Conservation (phyloP, 768 basidiomycete genomes). For the Sporobolomyces pararoseus region DNA sequence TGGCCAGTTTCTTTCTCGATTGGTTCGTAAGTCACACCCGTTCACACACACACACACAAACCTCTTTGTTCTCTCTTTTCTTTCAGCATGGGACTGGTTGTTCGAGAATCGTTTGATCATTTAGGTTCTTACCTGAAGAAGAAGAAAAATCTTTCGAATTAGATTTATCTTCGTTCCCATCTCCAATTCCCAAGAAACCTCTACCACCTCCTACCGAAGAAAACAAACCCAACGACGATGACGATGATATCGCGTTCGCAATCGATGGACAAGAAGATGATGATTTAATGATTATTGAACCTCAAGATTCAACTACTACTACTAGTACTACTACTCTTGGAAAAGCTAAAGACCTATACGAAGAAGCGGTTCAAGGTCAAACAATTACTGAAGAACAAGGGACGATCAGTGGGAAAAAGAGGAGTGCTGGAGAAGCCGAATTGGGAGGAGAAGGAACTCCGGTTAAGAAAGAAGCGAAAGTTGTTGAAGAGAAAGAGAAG, state of each 20-base stretch:
- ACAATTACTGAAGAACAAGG: not conserved
- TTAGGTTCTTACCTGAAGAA: slow-evolving; percentile 20
- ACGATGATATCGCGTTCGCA: slow-evolving; percentile 23
- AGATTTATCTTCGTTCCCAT: slow-evolving; percentile 21
- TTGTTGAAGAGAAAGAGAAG: slow-evolving; percentile 12
- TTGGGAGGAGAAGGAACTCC: slow-evolving; percentile 21
- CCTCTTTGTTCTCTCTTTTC: too few species aligned
- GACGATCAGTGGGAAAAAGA: slow-evolving; percentile 29
- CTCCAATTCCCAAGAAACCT: slow-evolving; percentile 27
- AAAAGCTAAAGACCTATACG: not conserved
- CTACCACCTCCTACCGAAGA: slow-evolving; percentile 4
- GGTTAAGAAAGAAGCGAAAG: slow-evolving; percentile 34
- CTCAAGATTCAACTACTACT: too few species aligned
- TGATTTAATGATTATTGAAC: slow-evolving; percentile 13
- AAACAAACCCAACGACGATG: not conserved
- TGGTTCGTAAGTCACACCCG: slow-evolving; percentile 2
- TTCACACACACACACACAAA: too few species aligned
- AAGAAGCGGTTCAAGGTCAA: slow-evolving; percentile 1
- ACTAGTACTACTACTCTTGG: too few species aligned
- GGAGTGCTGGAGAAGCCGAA: slow-evolving; percentile 41
- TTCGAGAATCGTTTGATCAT: not conserved
- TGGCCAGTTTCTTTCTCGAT: slow-evolving; percentile 41
- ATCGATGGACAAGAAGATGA: slow-evolving; percentile 10
- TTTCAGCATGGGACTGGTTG: too few species aligned
- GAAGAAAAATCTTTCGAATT: not conserved